phyloP scores from a whole-genome alignment of 1,284 basidiomycete genomes.

The Ceratobasidium sp. region DNA sequence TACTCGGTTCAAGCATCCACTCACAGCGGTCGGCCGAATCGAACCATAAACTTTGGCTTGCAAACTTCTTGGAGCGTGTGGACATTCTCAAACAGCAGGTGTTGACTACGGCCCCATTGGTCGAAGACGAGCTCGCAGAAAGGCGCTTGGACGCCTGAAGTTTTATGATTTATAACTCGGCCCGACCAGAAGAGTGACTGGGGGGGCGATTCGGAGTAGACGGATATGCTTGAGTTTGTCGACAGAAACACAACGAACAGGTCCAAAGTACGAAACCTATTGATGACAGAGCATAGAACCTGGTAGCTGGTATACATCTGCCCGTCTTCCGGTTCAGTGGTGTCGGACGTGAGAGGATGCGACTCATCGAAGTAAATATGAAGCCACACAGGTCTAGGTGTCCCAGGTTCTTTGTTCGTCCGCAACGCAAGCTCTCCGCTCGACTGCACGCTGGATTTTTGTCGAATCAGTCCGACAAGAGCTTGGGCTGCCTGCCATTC shows the following conservation, averaged over 20 bases:
- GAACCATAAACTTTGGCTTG: conserved; percentile 6
- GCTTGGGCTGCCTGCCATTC: neutral
- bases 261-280: neutral
- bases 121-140: conserved; percentile 5
- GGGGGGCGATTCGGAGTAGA: neutral
- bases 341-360: neutral
- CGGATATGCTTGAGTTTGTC: neutral
- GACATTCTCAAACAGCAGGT: neutral
- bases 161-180: neutral
- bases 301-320: neutral
- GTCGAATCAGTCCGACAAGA: neutral
- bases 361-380: conserved; percentile 11
- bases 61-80: neutral
- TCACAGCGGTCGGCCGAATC: conserved; percentile 22
- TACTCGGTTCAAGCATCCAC: too few relatives aligned
- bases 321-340: neutral
- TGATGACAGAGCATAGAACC: conserved; percentile 1
- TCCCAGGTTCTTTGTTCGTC: neutral
- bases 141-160: neutral
- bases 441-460: neutral
- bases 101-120: neutral
- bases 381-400: neutral
- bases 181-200: neutral
- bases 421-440: neutral
- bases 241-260: neutral